These are phyloP conservation scores for Ajuga reptans DNA, from an alignment of 305 asterid genomes.

Conservation along the genomic window DNA sequence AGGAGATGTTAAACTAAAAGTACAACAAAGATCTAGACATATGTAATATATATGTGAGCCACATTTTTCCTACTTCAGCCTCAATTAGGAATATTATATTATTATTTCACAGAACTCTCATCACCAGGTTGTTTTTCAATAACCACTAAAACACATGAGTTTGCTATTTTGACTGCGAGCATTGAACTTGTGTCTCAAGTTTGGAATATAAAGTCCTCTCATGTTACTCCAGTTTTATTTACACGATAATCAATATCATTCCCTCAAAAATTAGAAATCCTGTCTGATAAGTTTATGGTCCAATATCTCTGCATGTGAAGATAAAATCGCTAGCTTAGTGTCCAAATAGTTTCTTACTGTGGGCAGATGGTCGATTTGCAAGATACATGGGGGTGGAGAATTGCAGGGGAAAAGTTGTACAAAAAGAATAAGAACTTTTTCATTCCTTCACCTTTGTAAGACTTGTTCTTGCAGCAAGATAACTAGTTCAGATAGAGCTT, in stretches of 20 bases:
- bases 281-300: background rate
- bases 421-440: background rate
- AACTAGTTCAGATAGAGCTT: background rate
- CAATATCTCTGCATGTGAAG: background rate
- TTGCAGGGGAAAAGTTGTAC: background rate
- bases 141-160: background rate
- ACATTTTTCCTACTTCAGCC: background rate
- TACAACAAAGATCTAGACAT: background rate
- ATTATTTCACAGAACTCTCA: background rate
- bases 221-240: background rate
- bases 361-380: background rate
- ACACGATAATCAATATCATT: slow-evolving; percentile 3
- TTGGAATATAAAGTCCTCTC: background rate
- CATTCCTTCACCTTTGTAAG: background rate
- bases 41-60: background rate
- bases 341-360: background rate
- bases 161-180: background rate
- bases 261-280: background rate
- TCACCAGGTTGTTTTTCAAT: background rate
- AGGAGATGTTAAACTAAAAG: slow-evolving; percentile 16
- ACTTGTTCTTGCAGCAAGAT: background rate
- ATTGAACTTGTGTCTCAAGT: background rate
- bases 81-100: background rate
- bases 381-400: background rate
- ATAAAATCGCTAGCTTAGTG: slow-evolving; percentile 1